These are phyloP conservation scores for Pseudogymnoascus destructans DNA, from an alignment of 2,329 filamentous ascomycete species.

Conservation along the genomic window DNA sequence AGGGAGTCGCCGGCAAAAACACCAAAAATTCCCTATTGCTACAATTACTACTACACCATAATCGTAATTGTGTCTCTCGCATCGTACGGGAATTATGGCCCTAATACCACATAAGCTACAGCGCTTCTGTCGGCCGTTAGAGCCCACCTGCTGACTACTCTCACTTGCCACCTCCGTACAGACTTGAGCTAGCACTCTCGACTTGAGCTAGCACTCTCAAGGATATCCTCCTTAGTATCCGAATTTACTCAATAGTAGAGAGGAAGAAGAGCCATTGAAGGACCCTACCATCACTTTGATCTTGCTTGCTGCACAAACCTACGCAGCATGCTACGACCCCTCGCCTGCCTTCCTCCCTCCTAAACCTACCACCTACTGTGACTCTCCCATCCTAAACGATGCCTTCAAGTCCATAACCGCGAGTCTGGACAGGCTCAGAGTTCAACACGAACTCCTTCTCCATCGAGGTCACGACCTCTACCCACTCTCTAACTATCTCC, in stretches of 20 bases:
- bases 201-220: too few species aligned
- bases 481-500: conserved; percentile 12
- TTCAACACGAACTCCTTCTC: background rate
- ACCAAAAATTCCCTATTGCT: too few species aligned
- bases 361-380: background rate
- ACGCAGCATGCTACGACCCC: conserved; percentile 6
- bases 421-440: background rate
- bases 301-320: background rate
- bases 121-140: too few species aligned
- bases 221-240: too few species aligned
- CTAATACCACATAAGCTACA: too few species aligned
- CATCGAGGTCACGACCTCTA: conserved; percentile 8
- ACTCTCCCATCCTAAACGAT: background rate
- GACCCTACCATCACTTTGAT: background rate
- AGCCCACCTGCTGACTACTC: too few species aligned
- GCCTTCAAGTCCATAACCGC: background rate
- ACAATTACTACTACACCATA: too few species aligned
- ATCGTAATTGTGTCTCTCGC: too few species aligned
- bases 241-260: background rate
- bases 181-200: too few species aligned
- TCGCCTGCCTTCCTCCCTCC: conserved; percentile 3
- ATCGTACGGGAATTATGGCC: too few species aligned
- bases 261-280: background rate
- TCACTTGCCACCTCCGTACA: too few species aligned
- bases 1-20: too few species aligned